A percentile compares a stretch with the other conserved stretches of the same genome.
These are phyloP conservation scores for Ilyonectria mors-panacis DNA, from an alignment of 2,329 filamentous ascomycete species.

Conservation along the genomic window DNA sequence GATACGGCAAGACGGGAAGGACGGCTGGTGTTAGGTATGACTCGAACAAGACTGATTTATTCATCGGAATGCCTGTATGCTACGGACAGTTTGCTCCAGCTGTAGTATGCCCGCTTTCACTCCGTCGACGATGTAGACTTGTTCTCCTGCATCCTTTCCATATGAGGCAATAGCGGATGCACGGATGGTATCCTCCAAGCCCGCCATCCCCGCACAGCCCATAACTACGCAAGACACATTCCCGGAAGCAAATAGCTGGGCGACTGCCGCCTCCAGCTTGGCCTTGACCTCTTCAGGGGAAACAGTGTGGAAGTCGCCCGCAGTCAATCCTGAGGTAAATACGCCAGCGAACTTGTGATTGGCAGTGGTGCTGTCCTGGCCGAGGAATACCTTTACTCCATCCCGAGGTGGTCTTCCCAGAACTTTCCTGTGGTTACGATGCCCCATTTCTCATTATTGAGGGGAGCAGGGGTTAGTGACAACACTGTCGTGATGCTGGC, in stretches of 20 bases:
- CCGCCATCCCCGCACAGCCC: constrained; percentile 93
- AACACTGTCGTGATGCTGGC: constrained; percentile 79
- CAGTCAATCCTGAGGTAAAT: constrained; percentile 84
- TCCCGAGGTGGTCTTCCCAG: constrained; percentile 82
- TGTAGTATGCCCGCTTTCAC: constrained; percentile 78
- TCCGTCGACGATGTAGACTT: constrained; percentile 83
- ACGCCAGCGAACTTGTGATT: constrained; percentile 80
- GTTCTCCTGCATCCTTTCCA: constrained; percentile 69
- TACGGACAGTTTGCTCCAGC: constrained; percentile 69
- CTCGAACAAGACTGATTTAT: constrained; percentile 22
- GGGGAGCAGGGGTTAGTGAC: constrained; percentile 57
- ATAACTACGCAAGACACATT: constrained; percentile 80
- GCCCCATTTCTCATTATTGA: constrained; percentile 73
- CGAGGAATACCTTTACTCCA: constrained; percentile 77
- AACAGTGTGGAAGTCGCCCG: constrained; percentile 83
- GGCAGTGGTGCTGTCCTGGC: constrained; percentile 54
- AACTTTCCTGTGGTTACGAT: constrained; percentile 90
- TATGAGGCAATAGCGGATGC: constrained; percentile 76
- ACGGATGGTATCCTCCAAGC: constrained; percentile 83
- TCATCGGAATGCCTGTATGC: constrained; percentile 57
- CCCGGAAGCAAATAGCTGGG: constrained; percentile 70
- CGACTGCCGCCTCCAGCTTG: constrained; percentile 80
- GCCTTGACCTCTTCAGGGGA: constrained; percentile 73
- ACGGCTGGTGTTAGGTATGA: constrained; percentile 20
- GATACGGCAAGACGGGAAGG: constrained; percentile 50